phyloP scores from a whole-genome alignment of 2,329 filamentous ascomycete genomes.

The Epichloe glyceriae region DNA sequence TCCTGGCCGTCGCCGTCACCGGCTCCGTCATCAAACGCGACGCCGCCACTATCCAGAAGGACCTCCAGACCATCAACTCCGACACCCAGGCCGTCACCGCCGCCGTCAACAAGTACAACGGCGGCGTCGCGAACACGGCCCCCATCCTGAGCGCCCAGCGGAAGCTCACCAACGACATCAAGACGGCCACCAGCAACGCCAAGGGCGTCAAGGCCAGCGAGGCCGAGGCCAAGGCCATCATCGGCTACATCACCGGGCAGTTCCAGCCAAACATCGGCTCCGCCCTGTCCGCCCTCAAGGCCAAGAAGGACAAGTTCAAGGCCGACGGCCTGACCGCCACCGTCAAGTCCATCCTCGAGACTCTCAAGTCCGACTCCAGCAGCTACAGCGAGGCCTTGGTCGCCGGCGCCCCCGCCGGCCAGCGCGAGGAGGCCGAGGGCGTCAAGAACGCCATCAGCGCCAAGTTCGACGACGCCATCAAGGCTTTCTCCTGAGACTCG shows the following conservation, averaged over 20 bases:
- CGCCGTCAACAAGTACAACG: not conserved
- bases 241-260: not conserved
- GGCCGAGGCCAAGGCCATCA: not conserved
- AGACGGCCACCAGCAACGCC: not conserved
- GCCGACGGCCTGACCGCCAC: not conserved
- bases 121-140: not conserved
- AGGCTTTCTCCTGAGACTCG: not conserved
- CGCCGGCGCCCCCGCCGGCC: not conserved
- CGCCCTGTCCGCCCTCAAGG: not conserved
- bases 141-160: not conserved
- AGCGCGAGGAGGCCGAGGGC: not conserved
- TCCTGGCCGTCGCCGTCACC: constrained; percentile 2
- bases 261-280: not conserved
- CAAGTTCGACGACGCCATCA: not conserved
- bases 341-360: not conserved
- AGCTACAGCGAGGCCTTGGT: not conserved
- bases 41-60: not conserved
- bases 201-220: not conserved
- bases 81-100: not conserved
- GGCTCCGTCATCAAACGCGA: constrained; percentile 2
- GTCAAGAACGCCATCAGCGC: not conserved
- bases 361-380: not conserved
- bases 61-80: not conserved
- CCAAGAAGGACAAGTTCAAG: not conserved
- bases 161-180: not conserved